A percentile compares a stretch with the other conserved stretches of the same genome.
These are phyloP conservation scores for Cyberlindnera amylophila DNA, from an alignment of 805 yeast species.

Conservation along the genomic window DNA sequence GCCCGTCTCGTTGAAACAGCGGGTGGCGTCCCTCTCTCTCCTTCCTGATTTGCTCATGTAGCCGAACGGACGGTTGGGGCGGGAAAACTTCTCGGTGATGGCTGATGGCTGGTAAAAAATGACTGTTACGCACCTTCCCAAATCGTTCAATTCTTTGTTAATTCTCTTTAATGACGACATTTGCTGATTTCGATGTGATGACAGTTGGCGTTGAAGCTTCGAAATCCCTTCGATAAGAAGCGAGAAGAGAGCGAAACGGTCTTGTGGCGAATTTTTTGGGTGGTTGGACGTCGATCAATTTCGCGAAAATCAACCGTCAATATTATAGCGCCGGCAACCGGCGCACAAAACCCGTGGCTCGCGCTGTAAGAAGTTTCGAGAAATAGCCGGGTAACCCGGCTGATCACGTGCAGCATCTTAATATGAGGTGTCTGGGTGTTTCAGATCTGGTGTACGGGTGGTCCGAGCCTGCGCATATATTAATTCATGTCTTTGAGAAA, in stretches of 20 bases:
- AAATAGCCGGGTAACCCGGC: slow-evolving; percentile 6
- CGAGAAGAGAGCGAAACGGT: slow-evolving; percentile 4
- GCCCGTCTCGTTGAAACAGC: not conserved
- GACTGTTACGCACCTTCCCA: slow-evolving; percentile 72
- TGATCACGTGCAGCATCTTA: not conserved
- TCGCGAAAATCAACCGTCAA: too few relatives aligned
- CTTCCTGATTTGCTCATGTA: not conserved
- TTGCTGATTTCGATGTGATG: slow-evolving; percentile 1
- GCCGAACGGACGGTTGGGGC: not conserved
- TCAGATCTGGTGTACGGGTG: not conserved
- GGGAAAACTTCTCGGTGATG: not conserved
- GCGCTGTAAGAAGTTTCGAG: not conserved
- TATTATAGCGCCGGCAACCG: too few relatives aligned
- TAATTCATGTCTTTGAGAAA: too few relatives aligned
- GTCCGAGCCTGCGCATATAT: too few relatives aligned
- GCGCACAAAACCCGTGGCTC: not conserved
- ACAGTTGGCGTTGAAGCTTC: not conserved
- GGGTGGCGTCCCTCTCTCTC: not conserved
- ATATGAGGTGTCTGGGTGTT: not conserved
- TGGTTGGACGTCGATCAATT: slow-evolving; percentile 8
- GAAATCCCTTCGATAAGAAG: slow-evolving; percentile 10
- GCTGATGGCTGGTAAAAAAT: not conserved
- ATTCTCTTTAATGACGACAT: slow-evolving; percentile 79
- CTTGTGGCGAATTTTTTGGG: slow-evolving; percentile 17
- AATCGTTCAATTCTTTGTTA: slow-evolving; percentile 90